phyloP scores from a whole-genome alignment of 2,329 filamentous ascomycete genomes.

The Lecanicillium sp. region DNA sequence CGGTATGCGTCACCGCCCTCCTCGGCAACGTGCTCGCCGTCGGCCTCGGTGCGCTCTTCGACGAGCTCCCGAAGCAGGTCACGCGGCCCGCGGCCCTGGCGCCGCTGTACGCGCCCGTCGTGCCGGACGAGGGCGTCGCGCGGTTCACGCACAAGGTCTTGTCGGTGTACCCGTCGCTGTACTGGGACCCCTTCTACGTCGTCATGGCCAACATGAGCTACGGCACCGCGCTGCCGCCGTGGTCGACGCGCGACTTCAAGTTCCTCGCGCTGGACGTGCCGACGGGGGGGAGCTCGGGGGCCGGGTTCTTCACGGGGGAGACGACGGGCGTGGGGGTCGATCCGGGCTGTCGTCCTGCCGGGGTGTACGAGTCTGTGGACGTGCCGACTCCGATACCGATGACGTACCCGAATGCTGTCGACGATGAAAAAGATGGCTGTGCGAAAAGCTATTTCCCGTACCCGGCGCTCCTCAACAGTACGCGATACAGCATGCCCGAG shows the following conservation, averaged over 20 bases:
- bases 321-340: not conserved
- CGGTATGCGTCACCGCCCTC: constrained; percentile 42
- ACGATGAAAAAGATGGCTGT: too few relatives aligned
- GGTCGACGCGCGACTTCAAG: constrained; percentile 38
- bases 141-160: not conserved
- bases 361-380: not conserved
- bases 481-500: not conserved
- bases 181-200: constrained; percentile 27
- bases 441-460: not conserved
- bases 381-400: not conserved
- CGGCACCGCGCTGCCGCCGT: constrained; percentile 40
- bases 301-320: not conserved
- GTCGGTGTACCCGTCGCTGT: not conserved
- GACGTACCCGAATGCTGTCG: too few relatives aligned
- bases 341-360: not conserved
- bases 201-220: constrained; percentile 39
- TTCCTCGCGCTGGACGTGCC: constrained; percentile 39
- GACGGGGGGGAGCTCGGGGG: not conserved
- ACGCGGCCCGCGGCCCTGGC: constrained; percentile 8
- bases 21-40: constrained; percentile 49
- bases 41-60: constrained; percentile 44
- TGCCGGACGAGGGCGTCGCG: not conserved
- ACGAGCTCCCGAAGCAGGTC: constrained; percentile 25
- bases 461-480: not conserved
- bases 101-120: not conserved